Evolutionary conservation across 352 stramenopile genomes (phyloP), one percentile per base, ranked within the genome.

Genomic region (Phytophthora tentaculata): DNA sequence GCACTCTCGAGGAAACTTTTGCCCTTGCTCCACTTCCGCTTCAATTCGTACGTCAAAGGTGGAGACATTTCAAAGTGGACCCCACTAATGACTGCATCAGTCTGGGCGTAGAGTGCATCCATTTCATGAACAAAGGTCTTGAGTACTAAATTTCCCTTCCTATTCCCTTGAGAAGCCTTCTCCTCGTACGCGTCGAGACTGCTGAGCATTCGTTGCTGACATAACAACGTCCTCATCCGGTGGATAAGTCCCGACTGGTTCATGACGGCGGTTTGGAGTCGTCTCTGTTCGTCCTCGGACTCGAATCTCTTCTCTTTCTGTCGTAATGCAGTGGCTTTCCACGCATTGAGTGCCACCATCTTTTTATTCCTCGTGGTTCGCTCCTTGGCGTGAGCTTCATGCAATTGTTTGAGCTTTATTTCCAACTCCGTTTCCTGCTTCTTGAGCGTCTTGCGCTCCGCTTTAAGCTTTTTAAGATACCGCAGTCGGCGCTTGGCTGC

Each of bases 61-160:
- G 59, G 45, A 0, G 65, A 69, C 53, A 64, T 45, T 5, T 52
- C 49, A 29, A 74, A 67, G 44, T 56, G 14, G 13, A 68, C 45
- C 7, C 52, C 39, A 0, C 47, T 51, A 19, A 74, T 63, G 0
- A 77, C 43, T 1, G 43, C 22, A 49, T 77, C 52, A 0, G 70
- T 77, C 41, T 68, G 54, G 6, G 65, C 66, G 13, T 77, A 74
- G 22, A 74, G 41, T 20, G 56, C 28, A 26, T 72, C 60, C 55
- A 77, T 56, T 24, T 77, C 70, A 16, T 35, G 50, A n/a, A 77
- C 20, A 26, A 71, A 77, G 1, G 65, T 66, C 56, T 69, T 50
- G 24, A 73, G 53, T 55, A 73, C 20, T 22, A 45, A 17, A 22
- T 49, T 52, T n/a, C 49, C 52, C 19, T 58, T 58, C 12, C 37